These are phyloP conservation scores for Ogataea sp. DNA, from an alignment of 805 yeast genomes.

Conservation along the genomic window DNA sequence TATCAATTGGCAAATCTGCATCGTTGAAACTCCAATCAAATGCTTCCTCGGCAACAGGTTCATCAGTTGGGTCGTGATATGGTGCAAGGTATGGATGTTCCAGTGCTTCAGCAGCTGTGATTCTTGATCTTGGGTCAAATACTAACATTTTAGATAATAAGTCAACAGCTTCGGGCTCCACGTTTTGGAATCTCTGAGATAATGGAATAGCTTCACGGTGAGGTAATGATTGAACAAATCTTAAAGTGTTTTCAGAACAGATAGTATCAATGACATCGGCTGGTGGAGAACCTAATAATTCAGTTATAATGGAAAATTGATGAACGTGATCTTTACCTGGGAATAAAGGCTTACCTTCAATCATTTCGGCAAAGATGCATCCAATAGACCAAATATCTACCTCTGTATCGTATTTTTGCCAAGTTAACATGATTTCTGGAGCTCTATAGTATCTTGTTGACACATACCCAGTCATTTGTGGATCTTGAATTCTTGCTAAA, in stretches of 20 bases:
- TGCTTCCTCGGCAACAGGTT: constrained; percentile 85
- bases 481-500: constrained; percentile 93
- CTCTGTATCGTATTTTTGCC: constrained; percentile 96
- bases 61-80: constrained; percentile 96
- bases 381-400: constrained; percentile 99
- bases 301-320: constrained; percentile 95
- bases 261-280: constrained; percentile 93
- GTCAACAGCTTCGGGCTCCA: constrained; percentile 84
- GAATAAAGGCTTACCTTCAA: constrained; percentile 92
- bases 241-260: constrained; percentile 88
- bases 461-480: constrained; percentile 98
- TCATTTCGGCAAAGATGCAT: constrained; percentile 95
- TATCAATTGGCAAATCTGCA: constrained; percentile 94
- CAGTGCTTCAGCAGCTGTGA: constrained; percentile 85
- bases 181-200: constrained; percentile 67
- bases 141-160: constrained; percentile 83
- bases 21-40: constrained; percentile 99
- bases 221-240: constrained; percentile 91
- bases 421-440: constrained; percentile 96
- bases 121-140: constrained; percentile 91
- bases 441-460: constrained; percentile 95
- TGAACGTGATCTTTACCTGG: constrained; percentile 99
- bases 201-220: constrained; percentile 89
- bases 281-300: constrained; percentile 88
- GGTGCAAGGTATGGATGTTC: constrained; percentile 89